Percentiles rank a stretch among this genome's conserved stretches.
Conservation (phyloP, 108 stramenopile genomes). For the Cyclotella sp. region DNA sequence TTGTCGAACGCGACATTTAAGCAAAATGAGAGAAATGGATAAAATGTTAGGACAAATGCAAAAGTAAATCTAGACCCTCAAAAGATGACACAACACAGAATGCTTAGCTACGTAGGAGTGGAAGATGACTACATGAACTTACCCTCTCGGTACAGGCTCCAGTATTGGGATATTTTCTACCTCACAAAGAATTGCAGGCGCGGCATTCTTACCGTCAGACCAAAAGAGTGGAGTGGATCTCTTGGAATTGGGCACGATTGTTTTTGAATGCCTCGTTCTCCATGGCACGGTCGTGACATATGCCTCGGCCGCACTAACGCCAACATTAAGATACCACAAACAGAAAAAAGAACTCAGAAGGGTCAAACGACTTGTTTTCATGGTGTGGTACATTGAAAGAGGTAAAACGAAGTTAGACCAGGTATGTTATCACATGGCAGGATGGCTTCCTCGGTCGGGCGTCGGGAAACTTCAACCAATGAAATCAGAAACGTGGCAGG, state of each 20-base stretch:
- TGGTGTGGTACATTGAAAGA: too few species aligned
- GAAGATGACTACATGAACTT: not conserved
- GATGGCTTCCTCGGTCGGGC: too few species aligned
- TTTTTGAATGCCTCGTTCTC: not conserved
- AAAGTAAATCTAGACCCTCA: too few species aligned
- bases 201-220: conserved; percentile 43
- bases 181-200: conserved; percentile 45
- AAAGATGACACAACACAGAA: not conserved
- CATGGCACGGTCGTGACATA: not conserved
- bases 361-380: too few species aligned
- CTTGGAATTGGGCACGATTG: not conserved
- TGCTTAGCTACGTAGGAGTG: not conserved
- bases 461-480: too few species aligned
- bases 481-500: too few species aligned
- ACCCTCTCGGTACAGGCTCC: conserved; percentile 47
- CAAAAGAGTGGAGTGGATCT: conserved; percentile 6
- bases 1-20: not conserved
- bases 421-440: too few species aligned
- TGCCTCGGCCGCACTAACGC: too few species aligned
- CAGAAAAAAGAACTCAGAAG: too few species aligned
- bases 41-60: not conserved
- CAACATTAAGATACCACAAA: too few species aligned
- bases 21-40: not conserved
- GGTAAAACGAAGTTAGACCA: too few species aligned
- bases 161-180: conserved; percentile 47